phyloP scores from a whole-genome alignment of 805 yeast species.

The Nakazawaea wickerhamii region DNA sequence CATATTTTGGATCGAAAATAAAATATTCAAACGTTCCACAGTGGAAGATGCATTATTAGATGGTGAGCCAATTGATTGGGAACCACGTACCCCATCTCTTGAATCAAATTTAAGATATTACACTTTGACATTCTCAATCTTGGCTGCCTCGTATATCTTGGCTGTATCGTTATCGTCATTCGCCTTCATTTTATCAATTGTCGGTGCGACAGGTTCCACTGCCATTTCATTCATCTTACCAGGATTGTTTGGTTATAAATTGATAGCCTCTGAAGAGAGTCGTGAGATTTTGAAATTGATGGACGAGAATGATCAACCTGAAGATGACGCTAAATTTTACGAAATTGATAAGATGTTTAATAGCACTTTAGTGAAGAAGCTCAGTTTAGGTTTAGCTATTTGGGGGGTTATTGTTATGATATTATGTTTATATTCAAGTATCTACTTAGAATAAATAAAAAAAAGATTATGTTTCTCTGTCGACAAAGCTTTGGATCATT shows the following conservation, averaged over 20 bases:
- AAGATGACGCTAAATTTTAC: conserved; percentile 19
- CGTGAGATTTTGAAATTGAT: conserved; percentile 3
- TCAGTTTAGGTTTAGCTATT: conserved; percentile 35
- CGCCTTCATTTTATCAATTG: conserved; percentile 64
- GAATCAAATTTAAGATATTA: conserved; percentile 38
- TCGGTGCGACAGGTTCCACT: conserved; percentile 82
- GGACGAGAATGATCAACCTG: conserved; percentile 5
- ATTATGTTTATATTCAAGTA: conserved; percentile 45
- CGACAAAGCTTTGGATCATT: conserved; percentile 72
- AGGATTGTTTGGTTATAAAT: conserved; percentile 66
- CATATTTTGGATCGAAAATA: conserved; percentile 36
- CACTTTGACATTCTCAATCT: conserved; percentile 41
- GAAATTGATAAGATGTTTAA: conserved; percentile 6
- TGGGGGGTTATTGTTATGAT: conserved; percentile 56
- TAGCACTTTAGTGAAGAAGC: conserved; percentile 5
- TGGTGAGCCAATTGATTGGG: neutral
- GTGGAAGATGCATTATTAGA: neutral
- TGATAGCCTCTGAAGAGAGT: conserved; percentile 29
- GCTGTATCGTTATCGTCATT: conserved; percentile 60
- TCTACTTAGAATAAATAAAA: conserved; percentile 28
- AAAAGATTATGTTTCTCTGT: conserved; percentile 35
- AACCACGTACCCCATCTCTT: conserved; percentile 29
- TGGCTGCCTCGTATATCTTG: conserved; percentile 43
- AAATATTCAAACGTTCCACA: conserved; percentile 7
- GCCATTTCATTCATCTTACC: conserved; percentile 74